These are phyloP conservation scores for Trichoderma guizhouense DNA, from an alignment of 2,329 filamentous ascomycete genomes.

Conservation along the genomic window DNA sequence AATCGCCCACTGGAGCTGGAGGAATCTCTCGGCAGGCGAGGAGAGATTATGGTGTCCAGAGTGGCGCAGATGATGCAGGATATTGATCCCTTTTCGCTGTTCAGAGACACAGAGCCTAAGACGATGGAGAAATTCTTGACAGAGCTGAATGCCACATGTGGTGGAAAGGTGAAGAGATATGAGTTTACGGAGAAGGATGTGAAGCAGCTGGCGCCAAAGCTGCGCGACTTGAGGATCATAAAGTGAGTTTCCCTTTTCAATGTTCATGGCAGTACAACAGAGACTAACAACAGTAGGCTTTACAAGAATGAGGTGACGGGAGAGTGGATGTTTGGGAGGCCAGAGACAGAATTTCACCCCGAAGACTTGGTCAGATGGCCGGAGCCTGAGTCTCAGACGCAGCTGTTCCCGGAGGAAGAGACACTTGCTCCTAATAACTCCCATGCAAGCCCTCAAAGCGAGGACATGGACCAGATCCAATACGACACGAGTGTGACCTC, in stretches of 20 bases:
- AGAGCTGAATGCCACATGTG: constrained; percentile 26
- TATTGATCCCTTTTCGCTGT: constrained; percentile 19
- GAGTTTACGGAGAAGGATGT: constrained; percentile 26
- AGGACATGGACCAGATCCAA: background rate
- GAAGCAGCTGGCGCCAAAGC: background rate
- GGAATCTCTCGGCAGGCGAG: background rate
- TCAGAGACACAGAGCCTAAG: constrained; percentile 20
- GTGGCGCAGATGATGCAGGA: constrained; percentile 26
- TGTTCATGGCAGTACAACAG: background rate
- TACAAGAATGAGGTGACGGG: background rate
- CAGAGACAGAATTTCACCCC: constrained; percentile 16
- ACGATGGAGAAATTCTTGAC: constrained; percentile 24
- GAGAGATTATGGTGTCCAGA: constrained; percentile 25
- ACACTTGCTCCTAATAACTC: background rate
- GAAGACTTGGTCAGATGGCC: constrained; percentile 17
- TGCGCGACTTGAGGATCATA: constrained; percentile 9
- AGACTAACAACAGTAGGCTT: background rate
- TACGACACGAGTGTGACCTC: background rate
- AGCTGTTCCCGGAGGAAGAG: background rate
- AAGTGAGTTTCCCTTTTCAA: background rate
- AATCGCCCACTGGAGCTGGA: constrained; percentile 4
- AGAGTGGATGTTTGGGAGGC: constrained; percentile 11
- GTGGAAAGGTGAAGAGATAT: constrained; percentile 21
- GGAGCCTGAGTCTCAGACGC: background rate
- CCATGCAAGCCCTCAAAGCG: background rate